Conservation (phyloP, 2,329 filamentous ascomycete genomes). For the Trichoderma koningiopsis region DNA sequence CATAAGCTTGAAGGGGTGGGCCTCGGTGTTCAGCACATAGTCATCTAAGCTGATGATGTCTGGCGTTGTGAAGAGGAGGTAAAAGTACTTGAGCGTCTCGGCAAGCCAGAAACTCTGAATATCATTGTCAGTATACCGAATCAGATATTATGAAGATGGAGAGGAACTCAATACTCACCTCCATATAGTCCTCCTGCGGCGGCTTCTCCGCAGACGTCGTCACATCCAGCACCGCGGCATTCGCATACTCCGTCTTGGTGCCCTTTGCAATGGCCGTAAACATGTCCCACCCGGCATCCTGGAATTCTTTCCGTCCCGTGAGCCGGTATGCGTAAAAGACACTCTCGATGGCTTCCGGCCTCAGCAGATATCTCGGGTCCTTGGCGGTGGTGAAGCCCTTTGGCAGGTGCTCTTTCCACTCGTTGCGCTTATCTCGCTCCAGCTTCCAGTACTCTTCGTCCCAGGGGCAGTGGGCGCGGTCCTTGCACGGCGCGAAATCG, state of each 20-base stretch:
- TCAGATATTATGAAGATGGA: not conserved
- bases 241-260: slow-evolving; percentile 60
- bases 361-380: slow-evolving; percentile 63
- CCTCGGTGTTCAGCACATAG: slow-evolving; percentile 61
- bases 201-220: slow-evolving; percentile 29
- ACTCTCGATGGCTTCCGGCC: slow-evolving; percentile 78
- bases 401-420: slow-evolving; percentile 42
- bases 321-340: slow-evolving; percentile 77
- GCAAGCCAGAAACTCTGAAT: slow-evolving; percentile 80
- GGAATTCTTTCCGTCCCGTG: slow-evolving; percentile 65
- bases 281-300: slow-evolving; percentile 73
- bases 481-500: slow-evolving; percentile 45
- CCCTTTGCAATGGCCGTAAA: slow-evolving; percentile 62
- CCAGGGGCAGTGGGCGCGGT: slow-evolving; percentile 40
- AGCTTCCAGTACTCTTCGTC: slow-evolving; percentile 56
- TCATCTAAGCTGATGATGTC: slow-evolving; percentile 59
- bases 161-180: slow-evolving; percentile 44
- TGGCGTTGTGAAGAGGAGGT: slow-evolving; percentile 66
- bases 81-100: slow-evolving; percentile 80
- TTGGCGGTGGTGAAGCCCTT: slow-evolving; percentile 57
- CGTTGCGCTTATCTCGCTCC: slow-evolving; percentile 34
- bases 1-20: slow-evolving; percentile 49
- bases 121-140: slow-evolving; percentile 41
- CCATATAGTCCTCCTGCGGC: slow-evolving; percentile 55
- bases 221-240: slow-evolving; percentile 67